Evolutionary conservation across 768 basidiomycete species (phyloP), one percentile per base, ranked within the genome.

Genomic region (Rhizopogon sp.): DNA sequence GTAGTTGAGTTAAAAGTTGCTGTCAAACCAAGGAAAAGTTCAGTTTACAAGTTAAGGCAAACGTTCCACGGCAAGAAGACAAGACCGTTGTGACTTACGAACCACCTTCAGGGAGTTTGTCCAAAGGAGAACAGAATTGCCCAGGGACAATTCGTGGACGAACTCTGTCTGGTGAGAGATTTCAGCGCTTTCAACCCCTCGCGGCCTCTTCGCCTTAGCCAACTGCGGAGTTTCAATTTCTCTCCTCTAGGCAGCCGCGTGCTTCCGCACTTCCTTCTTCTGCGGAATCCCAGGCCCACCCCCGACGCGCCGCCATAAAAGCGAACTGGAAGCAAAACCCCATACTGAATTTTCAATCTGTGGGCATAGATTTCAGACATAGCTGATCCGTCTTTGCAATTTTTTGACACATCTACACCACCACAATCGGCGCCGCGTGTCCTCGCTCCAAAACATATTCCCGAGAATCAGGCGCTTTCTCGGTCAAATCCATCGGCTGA

Each of bases 211-310:
- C 40, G 52, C 37, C 22, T 43, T 25, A 42, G 28, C 22, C 31
- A 20, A 22, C 20, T 40, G 43, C 58, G 58, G 58, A 59, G 58
- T 59, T 59, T 31, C 14, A 56, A 59, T 56, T 10, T 31, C 20
- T 31, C 29, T 45, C 33, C 25, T 57, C 20, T 54, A 56, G 46
- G 44, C 31, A 11, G 16, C 52, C 45, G 45, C 45, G 14, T 49
- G 35, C 14, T 10, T 37, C 47, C 47, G 47, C 47, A 14, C 2
- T 49, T 49, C 8, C 47, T 49, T 49, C 31, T 9, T 37, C 31
- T 47, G 46, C 31, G 6, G 33, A 8, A 47, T 49, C 47, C 47
- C 47, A 49, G 47, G 47, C 35, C 25, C 22, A 37, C 6, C 13
- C 20, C 25, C 25, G 25, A 25, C 3, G 25, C 25, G 52, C 52